Conservation (phyloP, 768 basidiomycete species). For the Exsudoporus frostii region DNA sequence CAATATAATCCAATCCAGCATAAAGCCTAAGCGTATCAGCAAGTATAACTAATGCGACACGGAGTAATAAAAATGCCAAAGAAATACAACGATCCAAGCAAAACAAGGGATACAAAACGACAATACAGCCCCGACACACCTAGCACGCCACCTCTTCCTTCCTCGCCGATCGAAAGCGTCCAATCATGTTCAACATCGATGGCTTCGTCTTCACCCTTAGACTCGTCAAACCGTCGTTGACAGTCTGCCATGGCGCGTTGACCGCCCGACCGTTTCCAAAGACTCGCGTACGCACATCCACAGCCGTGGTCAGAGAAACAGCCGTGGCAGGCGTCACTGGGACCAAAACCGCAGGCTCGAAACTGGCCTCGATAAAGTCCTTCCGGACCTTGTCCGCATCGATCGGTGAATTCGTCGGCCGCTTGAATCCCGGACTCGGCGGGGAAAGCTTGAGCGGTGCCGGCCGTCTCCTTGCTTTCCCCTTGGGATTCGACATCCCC, state of each 20-base stretch:
- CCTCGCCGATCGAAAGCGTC: conserved; percentile 29
- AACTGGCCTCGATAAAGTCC: conserved; percentile 46
- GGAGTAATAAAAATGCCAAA: neutral
- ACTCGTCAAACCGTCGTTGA: conserved; percentile 5
- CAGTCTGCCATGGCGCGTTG: conserved; percentile 5
- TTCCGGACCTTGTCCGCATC: conserved; percentile 34
- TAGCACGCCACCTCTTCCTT: conserved; percentile 18
- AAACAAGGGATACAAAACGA: neutral
- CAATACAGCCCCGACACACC: no score
- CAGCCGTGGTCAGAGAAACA: neutral
- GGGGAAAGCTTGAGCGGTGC: conserved; percentile 41
- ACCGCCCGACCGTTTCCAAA: neutral
- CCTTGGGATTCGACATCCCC: conserved; percentile 12
- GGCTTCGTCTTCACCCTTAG: conserved; percentile 22
- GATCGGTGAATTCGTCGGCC: conserved; percentile 35
- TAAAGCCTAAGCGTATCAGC: neutral
- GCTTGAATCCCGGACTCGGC: conserved; percentile 30
- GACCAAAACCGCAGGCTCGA: conserved; percentile 27
- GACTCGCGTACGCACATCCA: neutral
- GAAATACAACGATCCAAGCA: neutral
- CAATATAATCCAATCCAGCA: neutral
- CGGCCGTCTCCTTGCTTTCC: conserved; percentile 39
- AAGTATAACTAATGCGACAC: neutral
- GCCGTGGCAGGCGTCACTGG: conserved; percentile 1
- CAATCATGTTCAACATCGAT: conserved; percentile 27